A percentile compares a stretch with the other conserved stretches of the same genome.
Evolutionary conservation across 1,139 yeast genomes (phyloP).

Genomic region (Meyerozyma elateridarum): DNA sequence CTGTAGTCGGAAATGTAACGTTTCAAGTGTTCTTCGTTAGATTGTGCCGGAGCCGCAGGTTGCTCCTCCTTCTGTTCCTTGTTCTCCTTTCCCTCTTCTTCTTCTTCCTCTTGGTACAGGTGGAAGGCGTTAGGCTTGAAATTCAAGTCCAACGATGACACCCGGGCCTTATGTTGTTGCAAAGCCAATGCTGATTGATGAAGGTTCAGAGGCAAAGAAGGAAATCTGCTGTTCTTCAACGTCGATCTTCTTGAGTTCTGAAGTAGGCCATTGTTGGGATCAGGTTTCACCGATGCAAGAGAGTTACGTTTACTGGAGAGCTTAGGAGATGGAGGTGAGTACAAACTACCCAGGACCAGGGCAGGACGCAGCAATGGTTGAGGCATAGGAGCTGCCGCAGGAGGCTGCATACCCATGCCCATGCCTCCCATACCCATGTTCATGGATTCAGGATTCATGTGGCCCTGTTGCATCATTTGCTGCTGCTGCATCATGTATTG

Average conservation of each 20-base stretch:
- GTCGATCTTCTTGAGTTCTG: conserved; percentile 30
- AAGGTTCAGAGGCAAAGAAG: conserved; percentile 30
- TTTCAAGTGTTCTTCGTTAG: conserved; percentile 2
- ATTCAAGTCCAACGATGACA: conserved; percentile 24
- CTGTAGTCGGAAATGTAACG: conserved; percentile 31
- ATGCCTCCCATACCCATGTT: conserved; percentile 2
- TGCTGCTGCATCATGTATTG: conserved; percentile 10
- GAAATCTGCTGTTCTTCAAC: conserved; percentile 31
- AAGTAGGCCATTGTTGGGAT: conserved; percentile 20
- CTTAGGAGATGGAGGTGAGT: conserved; percentile 5
- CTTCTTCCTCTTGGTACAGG: conserved; percentile 11
- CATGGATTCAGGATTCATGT: conserved; percentile 2
- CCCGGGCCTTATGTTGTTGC: conserved; percentile 11
- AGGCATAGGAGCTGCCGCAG: conserved; percentile 4
- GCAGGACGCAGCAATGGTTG: conserved; percentile 6
- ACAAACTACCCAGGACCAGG: conserved; percentile 6
- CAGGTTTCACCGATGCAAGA: conserved; percentile 4
- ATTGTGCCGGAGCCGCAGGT: background rate
- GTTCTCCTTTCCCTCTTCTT: background rate
- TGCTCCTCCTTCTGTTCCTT: conserved; percentile 11
- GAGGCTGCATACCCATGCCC: background rate
- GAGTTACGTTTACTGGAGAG: conserved; percentile 3
- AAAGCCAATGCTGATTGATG: conserved; percentile 7
- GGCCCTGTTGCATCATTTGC: conserved; percentile 6
- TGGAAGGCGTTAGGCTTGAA: conserved; percentile 19